Evolutionary conservation across 345 rosid genomes (phyloP).

Genomic region (Citrus mangshanensis): DNA sequence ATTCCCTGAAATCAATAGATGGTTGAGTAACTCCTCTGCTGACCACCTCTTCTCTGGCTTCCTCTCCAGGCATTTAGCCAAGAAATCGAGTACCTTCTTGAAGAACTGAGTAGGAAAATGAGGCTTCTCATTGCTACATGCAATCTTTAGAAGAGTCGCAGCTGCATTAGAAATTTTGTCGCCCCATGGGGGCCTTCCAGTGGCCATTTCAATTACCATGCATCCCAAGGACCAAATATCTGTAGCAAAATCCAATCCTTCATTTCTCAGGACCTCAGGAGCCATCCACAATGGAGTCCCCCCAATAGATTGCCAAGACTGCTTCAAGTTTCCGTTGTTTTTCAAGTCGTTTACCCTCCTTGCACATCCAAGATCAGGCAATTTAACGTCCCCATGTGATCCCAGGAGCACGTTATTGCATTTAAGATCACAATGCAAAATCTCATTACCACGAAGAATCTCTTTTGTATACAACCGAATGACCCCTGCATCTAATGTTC

Average conservation of each 20-base stretch:
- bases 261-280: slow-evolving; percentile 35
- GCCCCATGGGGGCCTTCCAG: slow-evolving; percentile 23
- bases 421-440: slow-evolving; percentile 41
- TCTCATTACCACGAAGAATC: slow-evolving; percentile 34
- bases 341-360: slow-evolving; percentile 10
- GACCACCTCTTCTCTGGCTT: slow-evolving; percentile 24
- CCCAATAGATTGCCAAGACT: slow-evolving; percentile 8
- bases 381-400: slow-evolving; percentile 25
- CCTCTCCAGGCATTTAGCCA: slow-evolving; percentile 32
- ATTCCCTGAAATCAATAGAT: slow-evolving; percentile 18
- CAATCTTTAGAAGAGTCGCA: slow-evolving; percentile 31
- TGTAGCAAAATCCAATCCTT: slow-evolving; percentile 22
- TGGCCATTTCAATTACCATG: slow-evolving; percentile 42
- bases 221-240: slow-evolving; percentile 49
- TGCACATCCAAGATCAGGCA: slow-evolving; percentile 42
- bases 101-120: slow-evolving; percentile 28
- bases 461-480: slow-evolving; percentile 23
- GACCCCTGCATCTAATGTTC: not conserved
- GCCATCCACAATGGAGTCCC: slow-evolving; percentile 48
- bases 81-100: slow-evolving; percentile 23
- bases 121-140: slow-evolving; percentile 23
- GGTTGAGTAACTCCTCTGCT: not conserved
- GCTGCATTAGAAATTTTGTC: slow-evolving; percentile 20
- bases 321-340: not conserved
- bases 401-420: slow-evolving; percentile 35